Base-by-base conservation (phyloP, 2,329 filamentous ascomycete genomes). In the Colletotrichum lindemuthianum region DNA sequence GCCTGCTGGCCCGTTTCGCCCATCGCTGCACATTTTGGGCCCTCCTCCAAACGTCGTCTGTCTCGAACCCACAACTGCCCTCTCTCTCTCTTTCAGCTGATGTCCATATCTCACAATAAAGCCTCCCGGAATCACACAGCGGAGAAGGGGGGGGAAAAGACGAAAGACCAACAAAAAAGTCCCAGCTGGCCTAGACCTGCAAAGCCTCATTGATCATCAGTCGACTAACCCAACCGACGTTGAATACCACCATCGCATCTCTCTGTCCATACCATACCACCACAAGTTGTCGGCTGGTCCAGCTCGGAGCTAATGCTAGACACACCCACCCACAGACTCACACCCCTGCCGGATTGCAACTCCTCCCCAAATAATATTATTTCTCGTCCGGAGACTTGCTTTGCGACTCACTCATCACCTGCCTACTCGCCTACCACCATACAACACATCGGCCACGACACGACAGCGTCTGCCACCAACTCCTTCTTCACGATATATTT, bases 281-380 rank as follows among this genome's bases (percentile, higher is more conserved):
- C 61, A 61, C 51, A 58, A 61, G 51, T 52, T 61, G 51, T 65
- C 61, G 58, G 61, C 61, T 65, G 61, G 61, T 48, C 61, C 61
- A 65, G 51, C 58, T 66, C 53, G 59, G 52, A 64, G 59, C 59
- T 64, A 54, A 58, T 63, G 34, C 48, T 67, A 68, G 47, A 44
- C 52, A 57, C 66, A 67, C 66, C 66, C 65, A 47, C 65, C 66
- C 64, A 66, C 63, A 64, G 59, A 68, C 67, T 65, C 66, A 68
- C 67, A 60, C 67, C 67, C 65, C 57, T 63, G 54, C 59, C 41
- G 54, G 67, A 68, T 68, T 68, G 67, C 65, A 60, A 57, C 56
- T 68, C 59, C 65, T 68, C 67, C 67, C 67, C 67, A 67, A 68
- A 68, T 68, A 68, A 68, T 68, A 68, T 67, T 67, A 67, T 68